Conservation (phyloP, 2,329 filamentous ascomycete species). For the Monilinia fructicola region DNA sequence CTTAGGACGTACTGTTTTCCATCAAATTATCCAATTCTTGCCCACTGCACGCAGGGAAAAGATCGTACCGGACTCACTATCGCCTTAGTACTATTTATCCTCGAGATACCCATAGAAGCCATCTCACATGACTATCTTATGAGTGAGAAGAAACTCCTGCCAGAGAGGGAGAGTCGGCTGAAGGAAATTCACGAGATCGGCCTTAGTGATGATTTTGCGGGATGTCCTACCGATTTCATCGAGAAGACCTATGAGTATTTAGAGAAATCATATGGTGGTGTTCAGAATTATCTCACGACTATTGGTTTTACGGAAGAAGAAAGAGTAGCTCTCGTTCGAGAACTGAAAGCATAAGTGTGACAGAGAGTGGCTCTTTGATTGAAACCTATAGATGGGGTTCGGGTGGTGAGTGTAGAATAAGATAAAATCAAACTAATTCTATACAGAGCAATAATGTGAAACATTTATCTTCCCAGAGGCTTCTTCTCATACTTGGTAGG, state of each 20-base stretch:
- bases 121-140: constrained; percentile 72
- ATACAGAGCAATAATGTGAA: not conserved
- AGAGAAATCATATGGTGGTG: constrained; percentile 60
- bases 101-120: constrained; percentile 56
- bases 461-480: not conserved
- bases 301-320: constrained; percentile 56
- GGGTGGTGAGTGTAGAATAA: not conserved
- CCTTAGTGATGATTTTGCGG: constrained; percentile 69
- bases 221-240: constrained; percentile 66
- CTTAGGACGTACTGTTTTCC: constrained; percentile 51
- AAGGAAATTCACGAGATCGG: constrained; percentile 70
- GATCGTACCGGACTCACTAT: constrained; percentile 76
- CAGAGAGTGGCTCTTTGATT: not conserved
- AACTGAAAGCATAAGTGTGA: not conserved
- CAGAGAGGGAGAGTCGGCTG: constrained; percentile 63
- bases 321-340: constrained; percentile 25
- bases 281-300: constrained; percentile 61
- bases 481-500: not conserved
- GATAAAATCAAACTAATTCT: not conserved
- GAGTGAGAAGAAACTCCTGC: constrained; percentile 59
- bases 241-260: constrained; percentile 57
- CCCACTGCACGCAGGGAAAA: constrained; percentile 90
- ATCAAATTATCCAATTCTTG: constrained; percentile 60
- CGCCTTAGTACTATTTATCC: constrained; percentile 64
- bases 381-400: not conserved